Percentiles rank a stretch among this genome's conserved stretches.
Evolutionary conservation across 164 flowering plant genomes (phyloP).

Genomic region (Magnolia changhungtana): DNA sequence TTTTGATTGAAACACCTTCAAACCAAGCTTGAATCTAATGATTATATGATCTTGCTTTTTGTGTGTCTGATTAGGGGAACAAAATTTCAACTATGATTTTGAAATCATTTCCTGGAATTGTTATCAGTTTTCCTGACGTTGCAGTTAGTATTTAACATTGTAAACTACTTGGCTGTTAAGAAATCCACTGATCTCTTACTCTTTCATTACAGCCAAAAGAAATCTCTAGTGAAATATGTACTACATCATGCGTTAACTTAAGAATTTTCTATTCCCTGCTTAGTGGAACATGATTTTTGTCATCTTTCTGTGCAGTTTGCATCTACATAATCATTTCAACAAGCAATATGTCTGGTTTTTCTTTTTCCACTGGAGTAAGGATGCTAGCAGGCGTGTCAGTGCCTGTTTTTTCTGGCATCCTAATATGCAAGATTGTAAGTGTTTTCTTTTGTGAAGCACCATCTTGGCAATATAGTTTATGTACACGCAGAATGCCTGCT

Average conservation of each 20-base stretch:
- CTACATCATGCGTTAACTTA: neutral
- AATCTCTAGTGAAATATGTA: neutral
- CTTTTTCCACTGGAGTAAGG: neutral
- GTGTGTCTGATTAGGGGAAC: too few species aligned
- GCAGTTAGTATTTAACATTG: too few species aligned
- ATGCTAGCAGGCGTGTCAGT: neutral
- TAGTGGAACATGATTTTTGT: neutral
- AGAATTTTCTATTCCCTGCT: neutral
- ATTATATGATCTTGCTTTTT: too few species aligned
- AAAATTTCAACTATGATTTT: too few species aligned
- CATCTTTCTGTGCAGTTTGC: neutral
- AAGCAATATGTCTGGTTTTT: conserved; percentile 2
- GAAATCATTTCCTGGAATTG: too few species aligned
- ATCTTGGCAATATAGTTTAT: neutral
- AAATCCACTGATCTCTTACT: neutral
- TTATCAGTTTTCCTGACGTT: too few species aligned
- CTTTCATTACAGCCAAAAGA: too few species aligned
- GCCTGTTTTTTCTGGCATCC: conserved; percentile 18
- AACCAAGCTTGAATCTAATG: too few species aligned
- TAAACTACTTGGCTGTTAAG: neutral
- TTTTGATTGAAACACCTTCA: too few species aligned
- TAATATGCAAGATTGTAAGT: conserved; percentile 31
- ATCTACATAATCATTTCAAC: neutral
- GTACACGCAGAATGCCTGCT: neutral
- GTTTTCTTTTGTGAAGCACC: neutral